Evolutionary conservation across 2,329 filamentous ascomycete species (phyloP), one percentile per base, ranked within the genome.

Genomic region (Fusarium foetens): DNA sequence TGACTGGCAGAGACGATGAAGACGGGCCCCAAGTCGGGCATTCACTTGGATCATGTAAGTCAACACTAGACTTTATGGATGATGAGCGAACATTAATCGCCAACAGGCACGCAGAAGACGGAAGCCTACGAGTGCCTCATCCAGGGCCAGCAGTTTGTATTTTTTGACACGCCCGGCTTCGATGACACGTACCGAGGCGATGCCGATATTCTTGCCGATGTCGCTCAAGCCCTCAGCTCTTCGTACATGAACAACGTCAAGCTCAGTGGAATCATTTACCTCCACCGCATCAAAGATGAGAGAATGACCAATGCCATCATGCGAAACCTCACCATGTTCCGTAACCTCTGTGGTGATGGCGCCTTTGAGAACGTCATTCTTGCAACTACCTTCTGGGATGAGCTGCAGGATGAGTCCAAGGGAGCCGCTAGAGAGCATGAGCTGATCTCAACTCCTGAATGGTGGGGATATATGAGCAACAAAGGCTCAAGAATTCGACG

Each of bases 101-200:
- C 8, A 53, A 29, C 10, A 41, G 51, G 51, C 19, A 53, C 51
- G 2, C 51, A 53, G 25, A 53, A 41, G 7, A 53, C 51, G 0
- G 51, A 53, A 29, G 51, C 51, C 51, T 53, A 53, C 11, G 51
- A 53, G 21, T 53, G 51, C 0, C 51, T 53, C 8, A 53, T 53
- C 2, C 51, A 6, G 2, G 51, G 51, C 19, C 51, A 29, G 23
- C 51, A 53, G 8, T 53, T 53, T 41, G 51, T 53, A 14, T 53
- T 53, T 14, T 53, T 71, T 5, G 70, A 72, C 46, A 72, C 70
- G 1, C 70, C 68, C 0, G 70, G 63, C 3, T 72, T 71, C n/a
- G 60, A 72, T n/a, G 70, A 71, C 21, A 72, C 70, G 2, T 42
- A 51, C 11, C 25, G 64, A 23, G 46, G 48, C 13, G 53, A 67